Base-by-base conservation (phyloP, 345 rosid species). In the Populus alba region DNA sequence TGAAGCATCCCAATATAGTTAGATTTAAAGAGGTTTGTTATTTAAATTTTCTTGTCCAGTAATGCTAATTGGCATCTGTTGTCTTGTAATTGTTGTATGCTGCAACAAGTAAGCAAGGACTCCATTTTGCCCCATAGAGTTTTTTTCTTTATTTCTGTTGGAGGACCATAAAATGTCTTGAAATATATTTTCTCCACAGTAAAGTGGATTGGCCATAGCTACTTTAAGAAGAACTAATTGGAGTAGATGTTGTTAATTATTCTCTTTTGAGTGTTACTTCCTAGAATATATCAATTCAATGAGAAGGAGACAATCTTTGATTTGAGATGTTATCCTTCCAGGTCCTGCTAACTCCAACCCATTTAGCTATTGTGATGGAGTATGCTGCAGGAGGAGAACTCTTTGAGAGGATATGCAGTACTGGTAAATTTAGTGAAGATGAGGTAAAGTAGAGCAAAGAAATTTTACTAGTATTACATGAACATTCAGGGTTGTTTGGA, bases 301-400 rank as follows among this genome's bases (percentile, higher is more conserved):
- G 18, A 18, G 38, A 9, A 49, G 18, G 45, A 9, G 59, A n/a
- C 0, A 33, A 5, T 61, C 43, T 35, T 25, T 53, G 43, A 65
- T 33, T 66, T 72, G 72, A 22, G 66, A 72, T 66, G 53, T 9
- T 51, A 37, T 59, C 11, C 72, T 55, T 82, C 70, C 82, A 92
- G 98, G 92, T 94, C 76, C 91, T 90, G 79, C 74, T 94, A 87
- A 92, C 96, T 9, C 91, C 94, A 29, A 91, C 98, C 12, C 98
- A 94, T 90, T 86, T 92, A 78, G 97, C 91, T 1, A 94, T 94
- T 77, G 94, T 91, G 31, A 94, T 92, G 97, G 98, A 94, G 84
- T 91, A 92, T 84, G 98, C 98, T 27, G 91, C 94, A 55, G 97
- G 97, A 6, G 98, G 98, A 71, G 98, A 94, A 84, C 94, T 94